Evolutionary conservation across 2,329 filamentous ascomycete genomes (phyloP), one percentile per base, ranked within the genome.

Genomic region (Ophiostoma pallidulum): DNA sequence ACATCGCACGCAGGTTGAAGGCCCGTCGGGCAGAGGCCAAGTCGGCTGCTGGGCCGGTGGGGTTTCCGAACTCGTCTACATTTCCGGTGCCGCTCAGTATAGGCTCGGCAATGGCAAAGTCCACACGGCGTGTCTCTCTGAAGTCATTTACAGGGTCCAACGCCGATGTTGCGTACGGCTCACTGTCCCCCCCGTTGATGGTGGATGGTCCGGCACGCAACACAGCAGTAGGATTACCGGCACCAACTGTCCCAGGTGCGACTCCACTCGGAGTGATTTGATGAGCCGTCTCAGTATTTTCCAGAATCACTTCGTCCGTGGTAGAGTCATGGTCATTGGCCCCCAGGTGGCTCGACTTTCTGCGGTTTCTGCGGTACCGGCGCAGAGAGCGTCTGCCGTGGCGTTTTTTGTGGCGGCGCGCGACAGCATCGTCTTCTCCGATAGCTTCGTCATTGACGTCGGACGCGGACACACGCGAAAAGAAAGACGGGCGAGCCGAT

Each of bases 1-100:
- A 82, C 41, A 86, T 68, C 41, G 69, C 72, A 39, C 80, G 77
- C 13, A 84, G 60, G 51, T 71, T 71, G 59, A 83, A 78, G 1
- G 75, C 70, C 42, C 70, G 68, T 41, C 67, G 68, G 1, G 55
- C 49, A 8, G 58, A 55, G 4, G 67, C 67, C 14, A 46, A 47
- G 5, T 51, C 59, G 0, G 54, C 48, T 4, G 58, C 54, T 8
- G 67, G 66, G 3, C 45, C 31, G 2, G 43, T 43, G 31, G 43
- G 22, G 37, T 40, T 47, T 8, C 45, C 51, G 4, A 13, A 19
- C 24, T 36, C 48, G n/a, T 24, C 45, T 7, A 40, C 22, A 20
- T 38, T 16, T 2, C 16, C 22, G 20, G 14, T 47, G 8, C 43
- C 57, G 52, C 60, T 62, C 53, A 54, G 10, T 48, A 51, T 38